Base-by-base conservation (phyloP, 352 stramenopile genomes). In the Elongisporangium senticosum region DNA sequence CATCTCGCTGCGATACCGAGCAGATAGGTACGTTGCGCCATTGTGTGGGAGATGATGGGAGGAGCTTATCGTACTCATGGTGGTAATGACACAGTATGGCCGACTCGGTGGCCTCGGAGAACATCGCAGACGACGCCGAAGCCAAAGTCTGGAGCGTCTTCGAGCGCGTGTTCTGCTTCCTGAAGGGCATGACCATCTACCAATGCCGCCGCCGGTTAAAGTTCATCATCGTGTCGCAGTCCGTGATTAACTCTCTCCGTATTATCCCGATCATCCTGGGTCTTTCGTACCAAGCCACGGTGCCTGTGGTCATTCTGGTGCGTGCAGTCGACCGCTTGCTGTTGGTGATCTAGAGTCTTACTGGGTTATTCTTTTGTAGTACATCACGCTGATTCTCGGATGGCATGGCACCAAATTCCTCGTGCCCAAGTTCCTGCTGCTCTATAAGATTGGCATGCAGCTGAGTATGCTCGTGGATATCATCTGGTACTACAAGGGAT, bases 361-460 rank as follows among this genome's bases (percentile, higher is more conserved):
- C 19, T 14, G 22, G 14, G 11, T 61, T n/a, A n/a, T 22, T 33
- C 8, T 20, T 19, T 10, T 57, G 17, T 53, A 87, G 77, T 94
- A 93, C 59, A 64, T 94, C 24, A 95, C 86, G 39, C 63, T 95
- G 20, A 84, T 95, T 62, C 74, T 95, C 58, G 86, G 86, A 7
- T 95, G 86, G 86, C 86, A 95, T 63, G 86, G 86, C 55, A 88
- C 78, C n/a, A 94, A 92, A 55, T 93, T 93, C 68, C 71, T 95
- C 20, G 79, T 87, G 23, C 80, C 83, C 40, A 88, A 89, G 58
- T 95, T 92, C 60, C 61, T 95, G 57, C 74, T 95, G 22, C 80
- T 89, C 55, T 95, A 94, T 77, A 95, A 95, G 65, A 88, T 95
- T 47, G 86, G 86, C 51, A 95, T 95, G 86, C 86, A 95, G 58